Conservation (phyloP, 257 asterid genomes). For the Gentiana dahurica region DNA sequence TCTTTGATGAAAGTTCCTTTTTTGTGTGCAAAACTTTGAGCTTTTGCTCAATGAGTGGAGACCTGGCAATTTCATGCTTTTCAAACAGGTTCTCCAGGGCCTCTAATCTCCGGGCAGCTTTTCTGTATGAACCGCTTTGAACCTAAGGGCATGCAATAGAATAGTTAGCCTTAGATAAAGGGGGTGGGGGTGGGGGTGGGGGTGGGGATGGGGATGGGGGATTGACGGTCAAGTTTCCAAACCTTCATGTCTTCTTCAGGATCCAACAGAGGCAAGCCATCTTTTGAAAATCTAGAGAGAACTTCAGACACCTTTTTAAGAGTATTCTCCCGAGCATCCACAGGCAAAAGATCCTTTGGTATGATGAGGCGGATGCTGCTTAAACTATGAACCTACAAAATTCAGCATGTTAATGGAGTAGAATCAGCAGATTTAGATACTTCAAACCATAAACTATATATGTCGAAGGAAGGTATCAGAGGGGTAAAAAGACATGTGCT, state of each 20-base stretch:
- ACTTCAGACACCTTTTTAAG: slow-evolving; percentile 76
- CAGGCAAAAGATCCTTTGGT: slow-evolving; percentile 88
- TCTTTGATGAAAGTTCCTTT: slow-evolving; percentile 74
- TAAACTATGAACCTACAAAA: slow-evolving; percentile 61
- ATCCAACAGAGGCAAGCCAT: slow-evolving; percentile 74
- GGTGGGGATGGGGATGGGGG: not conserved
- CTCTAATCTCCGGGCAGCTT: slow-evolving; percentile 74
- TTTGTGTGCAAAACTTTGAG: slow-evolving; percentile 69
- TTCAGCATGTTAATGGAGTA: not conserved
- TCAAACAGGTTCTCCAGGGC: slow-evolving; percentile 85
- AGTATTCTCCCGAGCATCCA: slow-evolving; percentile 82
- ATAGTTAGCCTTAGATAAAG: slow-evolving; percentile 1
- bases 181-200: too few relatives aligned
- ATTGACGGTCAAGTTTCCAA: slow-evolving; percentile 2
- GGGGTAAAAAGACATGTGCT: too few relatives aligned
- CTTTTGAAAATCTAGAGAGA: slow-evolving; percentile 66
- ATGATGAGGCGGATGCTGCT: slow-evolving; percentile 61
- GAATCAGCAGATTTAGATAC: not conserved
- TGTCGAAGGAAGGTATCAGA: too few relatives aligned
- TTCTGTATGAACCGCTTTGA: slow-evolving; percentile 75
- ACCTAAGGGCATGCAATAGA: slow-evolving; percentile 38
- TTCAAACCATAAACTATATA: too few relatives aligned
- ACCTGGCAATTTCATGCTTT: slow-evolving; percentile 73
- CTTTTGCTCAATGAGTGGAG: slow-evolving; percentile 82
- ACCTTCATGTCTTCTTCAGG: slow-evolving; percentile 99